Base-by-base conservation (phyloP, 164 flowering plant species). In the Magnolia sinica region DNA sequence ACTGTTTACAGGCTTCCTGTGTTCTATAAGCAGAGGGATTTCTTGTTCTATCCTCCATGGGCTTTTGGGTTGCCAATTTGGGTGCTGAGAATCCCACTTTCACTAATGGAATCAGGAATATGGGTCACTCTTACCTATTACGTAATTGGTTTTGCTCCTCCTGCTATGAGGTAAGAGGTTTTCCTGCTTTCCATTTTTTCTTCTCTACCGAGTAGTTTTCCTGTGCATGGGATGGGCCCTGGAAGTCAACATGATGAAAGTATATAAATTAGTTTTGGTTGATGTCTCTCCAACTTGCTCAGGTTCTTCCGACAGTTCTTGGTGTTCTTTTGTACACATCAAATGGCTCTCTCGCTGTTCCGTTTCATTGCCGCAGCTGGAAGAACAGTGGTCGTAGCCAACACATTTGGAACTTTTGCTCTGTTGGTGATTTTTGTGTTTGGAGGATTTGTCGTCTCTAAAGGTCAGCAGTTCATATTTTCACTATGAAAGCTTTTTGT, bases 11-110 rank as follows among this genome's bases (percentile, higher is more conserved):
- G 85, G 82, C 88, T 90, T 66, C 91, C 93, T 2, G 91, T 90
- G 20, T 88, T 90, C 79, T 90, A 81, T 68, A 90, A 86, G 76
- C 93, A 90, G 64, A 80, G 93, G 74, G 93, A 90, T 79, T 73
- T 83, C 68, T 50, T 84, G 72, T 90, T 87, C 74, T 90, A 74
- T 80, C 93, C 93, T 22, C 84, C 91, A 52, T 90, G 93, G 93
- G 89, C 90, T 37, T 90, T 82, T 84, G 87, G 80, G 11, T 76
- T 90, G 37, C 93, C 93, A 3, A 88, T 90, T 73, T 87, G 88
- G 83, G 50, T 90, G 73, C 87, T 87, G 9, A 84, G 87, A 68
- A 83, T 88, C 16, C 91, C 93, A 2, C 63, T 90, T 29, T 90
- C 93, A 0, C 14, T 88, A 7, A 20, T 85, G 81, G 93, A 90